Evolutionary conservation across 352 stramenopile species (phyloP).

Genomic region (Phytopythium vexans): DNA sequence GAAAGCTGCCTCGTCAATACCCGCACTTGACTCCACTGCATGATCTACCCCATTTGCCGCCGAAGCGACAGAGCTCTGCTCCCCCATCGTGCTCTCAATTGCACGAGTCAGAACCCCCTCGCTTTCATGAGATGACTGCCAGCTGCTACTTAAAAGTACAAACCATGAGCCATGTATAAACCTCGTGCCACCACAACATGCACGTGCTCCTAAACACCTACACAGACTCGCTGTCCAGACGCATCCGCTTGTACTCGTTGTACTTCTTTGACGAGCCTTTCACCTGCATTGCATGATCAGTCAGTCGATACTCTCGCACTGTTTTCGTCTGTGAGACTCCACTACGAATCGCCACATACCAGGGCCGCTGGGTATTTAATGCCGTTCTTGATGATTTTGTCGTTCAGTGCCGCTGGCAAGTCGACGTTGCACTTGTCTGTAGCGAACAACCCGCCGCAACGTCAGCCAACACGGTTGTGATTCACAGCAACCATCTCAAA

Average conservation of each 20-base stretch:
- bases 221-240: no score
- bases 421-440: constrained; percentile 81
- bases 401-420: constrained; percentile 64
- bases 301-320: no score
- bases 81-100: constrained; percentile 50
- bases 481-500: no score
- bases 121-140: constrained; percentile 27
- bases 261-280: constrained; percentile 79
- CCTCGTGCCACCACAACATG: no score
- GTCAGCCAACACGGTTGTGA: background rate
- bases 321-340: background rate
- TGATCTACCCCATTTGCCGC: no score
- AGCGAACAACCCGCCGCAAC: no score
- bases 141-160: no score
- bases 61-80: constrained; percentile 21
- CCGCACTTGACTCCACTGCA: constrained; percentile 9
- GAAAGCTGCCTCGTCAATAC: constrained; percentile 3
- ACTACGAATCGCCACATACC: background rate
- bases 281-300: constrained; percentile 23
- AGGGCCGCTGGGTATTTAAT: constrained; percentile 49
- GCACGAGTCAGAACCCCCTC: constrained; percentile 43
- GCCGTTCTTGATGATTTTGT: constrained; percentile 87
- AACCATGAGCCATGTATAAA: no score
- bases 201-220: no score
- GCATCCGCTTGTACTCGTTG: constrained; percentile 68